Base-by-base conservation (phyloP, 257 asterid genomes). In the Ehretia macrophylla region DNA sequence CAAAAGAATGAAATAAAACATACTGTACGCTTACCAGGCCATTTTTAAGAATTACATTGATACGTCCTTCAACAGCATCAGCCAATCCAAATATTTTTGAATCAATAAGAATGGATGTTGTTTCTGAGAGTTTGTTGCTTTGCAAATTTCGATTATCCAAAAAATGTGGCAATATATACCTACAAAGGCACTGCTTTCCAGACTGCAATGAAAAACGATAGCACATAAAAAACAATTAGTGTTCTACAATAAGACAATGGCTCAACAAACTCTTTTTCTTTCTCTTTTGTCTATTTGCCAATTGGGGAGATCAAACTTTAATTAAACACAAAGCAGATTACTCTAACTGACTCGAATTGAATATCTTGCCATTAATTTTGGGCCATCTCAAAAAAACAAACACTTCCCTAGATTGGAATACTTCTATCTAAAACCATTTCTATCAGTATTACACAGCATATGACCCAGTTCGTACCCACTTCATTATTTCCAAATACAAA, bases 121-220 rank as follows among this genome's bases (percentile, higher is more conserved):
- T 59, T 62, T 59, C 82, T 40, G 85, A 65, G 51, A 65, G 56
- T 63, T 75, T 56, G 17, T 32, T 61, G 55, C 61, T 59, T 56
- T 55, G 66, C 66, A 51, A 70, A 74, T 64, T 70, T 32, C 71
- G 83, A 49, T 70, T 75, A 45, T 72, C 81, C 70, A 75, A 62
- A 65, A 56, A 62, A 55, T 80, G 55, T 42, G 99, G 93, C 83
- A 88, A 57, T 62, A 68, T 66, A 70, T 81, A 88, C 70, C 82
- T 79, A 83, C 99, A 86, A 73, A 92, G 77, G 72, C 96, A 86
- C 64, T 86, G 87, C 82, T 81, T 88, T 57, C 97, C 97, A 20
- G 84, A 84, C 97, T 92, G 86, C 81, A 72, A 68, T 17, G 56
- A 66, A 44, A 56, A 67, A 61, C 57, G 71, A 21, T 27, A 57